Base-by-base conservation (phyloP, 768 basidiomycete species). In the Termitomyces sp. region DNA sequence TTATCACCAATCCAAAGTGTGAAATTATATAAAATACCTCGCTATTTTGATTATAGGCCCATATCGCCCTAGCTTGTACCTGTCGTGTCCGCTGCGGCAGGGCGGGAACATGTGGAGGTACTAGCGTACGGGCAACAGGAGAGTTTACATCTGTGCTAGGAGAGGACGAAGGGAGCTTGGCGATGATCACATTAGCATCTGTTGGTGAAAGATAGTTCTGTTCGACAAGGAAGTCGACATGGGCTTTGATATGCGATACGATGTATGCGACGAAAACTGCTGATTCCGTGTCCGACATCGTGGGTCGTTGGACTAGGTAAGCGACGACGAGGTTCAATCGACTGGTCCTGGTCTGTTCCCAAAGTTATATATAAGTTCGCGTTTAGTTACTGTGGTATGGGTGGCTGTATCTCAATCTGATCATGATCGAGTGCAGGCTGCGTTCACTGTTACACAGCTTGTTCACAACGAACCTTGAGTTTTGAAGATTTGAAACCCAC, bases 1-100 rank as follows among this genome's bases (percentile, higher is more conserved):
- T n/a, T 24, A 33, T 22, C 42, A 33, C n/a, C 5, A 4, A 43
- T n/a, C n/a, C 14, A 2, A 27, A 54, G 53, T 40, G 37, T 33
- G 58, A 55, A 13, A 46, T 30, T 30, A 57, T 14, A 55, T 18
- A 3, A 27, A n/a, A 51, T n/a, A 65, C 83, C 59, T 69, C 61
- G 51, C 82, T 82, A 52, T 82, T 71, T 63, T 85, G 84, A 56
- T 86, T 86, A 69, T 91, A 91, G 1, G 74, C 70, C 89, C 88
- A 90, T 0, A 86, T 54, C 1, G 86, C 88, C 43, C 77, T 76
- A 7, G 83, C 87, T 61, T 79, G 72, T 8, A 45, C 68, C 62
- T 46, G 56, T 62, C 32, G 51, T 66, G 44, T 32, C 57, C 45
- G 67, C 60, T 57, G 63, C 33, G 22, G 70, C 54, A 26, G 44